These are phyloP conservation scores for Candida nitratophila DNA, from an alignment of 805 yeast genomes.

Conservation along the genomic window DNA sequence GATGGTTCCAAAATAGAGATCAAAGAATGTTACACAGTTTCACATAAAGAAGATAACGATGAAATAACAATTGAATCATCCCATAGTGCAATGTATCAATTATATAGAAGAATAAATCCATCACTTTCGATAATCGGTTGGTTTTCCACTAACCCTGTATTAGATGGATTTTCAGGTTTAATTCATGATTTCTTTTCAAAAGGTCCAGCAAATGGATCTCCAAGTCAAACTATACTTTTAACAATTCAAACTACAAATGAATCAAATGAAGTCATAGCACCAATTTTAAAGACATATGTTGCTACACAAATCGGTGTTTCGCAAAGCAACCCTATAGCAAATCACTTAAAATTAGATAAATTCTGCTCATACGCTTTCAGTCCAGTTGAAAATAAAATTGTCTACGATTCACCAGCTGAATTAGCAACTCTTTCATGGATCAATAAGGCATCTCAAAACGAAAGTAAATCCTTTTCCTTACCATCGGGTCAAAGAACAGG, in stretches of 20 bases:
- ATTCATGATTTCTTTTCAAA: constrained; percentile 76
- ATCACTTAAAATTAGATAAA: constrained; percentile 31
- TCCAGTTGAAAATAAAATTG: constrained; percentile 63
- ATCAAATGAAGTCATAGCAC: constrained; percentile 42
- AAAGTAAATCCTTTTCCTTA: constrained; percentile 23
- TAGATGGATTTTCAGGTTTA: constrained; percentile 67
- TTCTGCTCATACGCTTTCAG: constrained; percentile 56
- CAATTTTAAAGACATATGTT: constrained; percentile 60
- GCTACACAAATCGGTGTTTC: constrained; percentile 64
- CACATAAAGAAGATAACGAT: constrained; percentile 69
- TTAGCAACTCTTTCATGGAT: constrained; percentile 45
- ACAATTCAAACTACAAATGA: constrained; percentile 57
- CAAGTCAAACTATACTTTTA: constrained; percentile 73
- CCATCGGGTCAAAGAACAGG: constrained; percentile 32
- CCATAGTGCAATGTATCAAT: constrained; percentile 60
- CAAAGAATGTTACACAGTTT: constrained; percentile 73
- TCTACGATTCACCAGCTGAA: constrained; percentile 49
- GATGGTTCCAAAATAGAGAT: constrained; percentile 73
- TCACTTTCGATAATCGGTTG: constrained; percentile 78
- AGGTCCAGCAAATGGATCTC: constrained; percentile 61
- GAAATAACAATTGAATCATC: constrained; percentile 73
- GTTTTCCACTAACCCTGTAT: constrained; percentile 56
- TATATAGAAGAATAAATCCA: constrained; percentile 73
- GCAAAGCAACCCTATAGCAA: constrained; percentile 32
- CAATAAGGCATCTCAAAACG: constrained; percentile 30